Evolutionary conservation across 1,139 yeast genomes (phyloP), one percentile per base, ranked within the genome.

Genomic region (Kodamaea derodonti): DNA sequence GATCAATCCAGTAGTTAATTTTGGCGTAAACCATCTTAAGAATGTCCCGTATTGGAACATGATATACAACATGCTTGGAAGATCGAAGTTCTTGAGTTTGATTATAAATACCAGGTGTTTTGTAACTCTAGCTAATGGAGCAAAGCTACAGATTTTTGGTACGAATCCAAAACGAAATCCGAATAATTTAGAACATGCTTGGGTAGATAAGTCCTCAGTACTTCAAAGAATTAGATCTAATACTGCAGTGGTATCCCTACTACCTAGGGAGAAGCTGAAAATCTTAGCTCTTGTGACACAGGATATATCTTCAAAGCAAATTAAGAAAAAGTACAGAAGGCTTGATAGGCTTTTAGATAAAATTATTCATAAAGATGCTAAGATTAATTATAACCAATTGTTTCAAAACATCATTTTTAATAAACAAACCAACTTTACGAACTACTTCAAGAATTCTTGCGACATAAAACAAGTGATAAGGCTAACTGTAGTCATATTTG

Each of bases 401-500:
- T 49, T 50, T 23, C 52, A 51, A 14, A 41, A 50, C 1, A 37
- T 58, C 8, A 54, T 64, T 24, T 40, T 49, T 1, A 16, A 16
- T 8, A 27, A 34, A 5, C 12, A 25, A 14, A 29, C 36, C 2
- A 37, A 33, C 3, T 28, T 32, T 8, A 27, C 36, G 5, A 33
- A 42, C 16, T 47, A 58, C 17, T 45, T 54, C 14, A 49, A 49
- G 26, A 51, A 36, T 16, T 50, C 62, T 1, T 51, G 65, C 1
- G 38, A 52, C 2, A 45, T 52, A 17, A 40, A 45, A 10, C 30
- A 41, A 0, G 76, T 81, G 0, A 45, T 67, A 0, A 55, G 49
- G 30, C 72, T 76, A 42, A 49, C 74, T 1, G 45, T 69, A 2
- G 48, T 63, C 1, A 39, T 76, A 0, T 37, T 75, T 3, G 73